A percentile compares a stretch with the other conserved stretches of the same genome.
Conservation (phyloP, 1,284 basidiomycete genomes). For the Fomitopsis palustris region DNA sequence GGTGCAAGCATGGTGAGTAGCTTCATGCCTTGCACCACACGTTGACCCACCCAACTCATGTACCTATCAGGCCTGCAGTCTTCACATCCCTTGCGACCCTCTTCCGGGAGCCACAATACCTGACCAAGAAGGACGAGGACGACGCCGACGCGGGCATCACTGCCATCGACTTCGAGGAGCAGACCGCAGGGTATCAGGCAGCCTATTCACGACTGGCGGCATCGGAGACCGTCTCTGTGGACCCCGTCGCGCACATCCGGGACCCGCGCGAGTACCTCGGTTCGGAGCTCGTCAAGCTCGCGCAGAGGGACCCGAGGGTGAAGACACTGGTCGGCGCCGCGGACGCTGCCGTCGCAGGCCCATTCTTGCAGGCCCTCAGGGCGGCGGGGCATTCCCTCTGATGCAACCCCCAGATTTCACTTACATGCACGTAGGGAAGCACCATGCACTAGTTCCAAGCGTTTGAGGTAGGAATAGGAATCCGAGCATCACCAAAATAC, state of each 20-base stretch:
- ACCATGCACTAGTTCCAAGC: neutral
- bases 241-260: conserved; percentile 58
- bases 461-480: neutral
- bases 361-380: conserved; percentile 43
- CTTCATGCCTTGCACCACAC: neutral
- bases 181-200: conserved; percentile 88
- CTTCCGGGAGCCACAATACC: conserved; percentile 71
- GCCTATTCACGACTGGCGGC: conserved; percentile 91
- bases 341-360: conserved; percentile 32
- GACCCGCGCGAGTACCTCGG: conserved; percentile 54
- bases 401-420: neutral
- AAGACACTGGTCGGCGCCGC: conserved; percentile 35
- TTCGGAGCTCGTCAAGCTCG: conserved; percentile 35
- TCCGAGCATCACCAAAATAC: neutral
- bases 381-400: conserved; percentile 13
- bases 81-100: conserved; percentile 79
- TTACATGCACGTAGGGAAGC: neutral
- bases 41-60: neutral
- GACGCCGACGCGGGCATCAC: conserved; percentile 65
- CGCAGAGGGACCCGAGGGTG: conserved; percentile 29
- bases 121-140: conserved; percentile 43
- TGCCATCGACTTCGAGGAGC: conserved; percentile 86
- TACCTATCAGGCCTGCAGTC: conserved; percentile 53
- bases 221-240: conserved; percentile 51
- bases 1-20: conserved; percentile 66